phyloP scores from a whole-genome alignment of 2,329 filamentous ascomycete genomes.

The Aureobasidium sp. region DNA sequence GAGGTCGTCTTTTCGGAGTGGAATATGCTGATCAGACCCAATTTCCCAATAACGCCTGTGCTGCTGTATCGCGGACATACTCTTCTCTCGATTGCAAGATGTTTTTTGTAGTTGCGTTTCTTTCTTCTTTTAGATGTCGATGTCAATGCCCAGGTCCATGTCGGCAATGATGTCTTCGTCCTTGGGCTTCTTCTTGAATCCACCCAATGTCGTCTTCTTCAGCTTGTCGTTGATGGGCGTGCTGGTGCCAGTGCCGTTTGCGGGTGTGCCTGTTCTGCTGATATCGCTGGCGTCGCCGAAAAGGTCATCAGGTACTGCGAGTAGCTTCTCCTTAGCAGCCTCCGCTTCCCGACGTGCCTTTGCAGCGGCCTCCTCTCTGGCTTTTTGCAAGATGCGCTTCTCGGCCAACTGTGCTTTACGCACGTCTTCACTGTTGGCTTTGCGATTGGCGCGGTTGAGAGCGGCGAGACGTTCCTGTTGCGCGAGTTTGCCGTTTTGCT shows the following conservation, averaged over 20 bases:
- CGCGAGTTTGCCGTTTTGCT: slow-evolving; percentile 39
- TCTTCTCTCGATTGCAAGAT: not conserved
- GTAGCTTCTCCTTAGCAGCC: slow-evolving; percentile 23
- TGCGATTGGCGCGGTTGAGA: slow-evolving; percentile 77
- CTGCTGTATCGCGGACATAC: not conserved
- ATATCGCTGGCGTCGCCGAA: slow-evolving; percentile 37
- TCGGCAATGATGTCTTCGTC: slow-evolving; percentile 85
- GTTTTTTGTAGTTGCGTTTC: not conserved
- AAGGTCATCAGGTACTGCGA: slow-evolving; percentile 32
- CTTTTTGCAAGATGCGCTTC: slow-evolving; percentile 30
- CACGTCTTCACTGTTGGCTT: slow-evolving; percentile 79
- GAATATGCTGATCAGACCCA: too few relatives aligned
- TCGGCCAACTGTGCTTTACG: slow-evolving; percentile 84
- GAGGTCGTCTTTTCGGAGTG: too few relatives aligned
- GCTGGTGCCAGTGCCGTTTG: slow-evolving; percentile 28
- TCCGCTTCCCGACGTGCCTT: slow-evolving; percentile 35
- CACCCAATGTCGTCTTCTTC: slow-evolving; percentile 32
- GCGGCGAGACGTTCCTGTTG: slow-evolving; percentile 78
- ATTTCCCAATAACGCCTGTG: not conserved
- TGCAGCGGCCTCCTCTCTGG: slow-evolving; percentile 48
- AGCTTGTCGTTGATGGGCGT: slow-evolving; percentile 35
- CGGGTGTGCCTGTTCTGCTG: slow-evolving; percentile 42
- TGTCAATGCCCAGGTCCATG: slow-evolving; percentile 84
- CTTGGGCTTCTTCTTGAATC: slow-evolving; percentile 57
- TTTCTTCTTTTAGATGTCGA: slow-evolving; percentile 55